Base-by-base conservation (phyloP, 768 basidiomycete species). In the Xerocomellus amylosporus region DNA sequence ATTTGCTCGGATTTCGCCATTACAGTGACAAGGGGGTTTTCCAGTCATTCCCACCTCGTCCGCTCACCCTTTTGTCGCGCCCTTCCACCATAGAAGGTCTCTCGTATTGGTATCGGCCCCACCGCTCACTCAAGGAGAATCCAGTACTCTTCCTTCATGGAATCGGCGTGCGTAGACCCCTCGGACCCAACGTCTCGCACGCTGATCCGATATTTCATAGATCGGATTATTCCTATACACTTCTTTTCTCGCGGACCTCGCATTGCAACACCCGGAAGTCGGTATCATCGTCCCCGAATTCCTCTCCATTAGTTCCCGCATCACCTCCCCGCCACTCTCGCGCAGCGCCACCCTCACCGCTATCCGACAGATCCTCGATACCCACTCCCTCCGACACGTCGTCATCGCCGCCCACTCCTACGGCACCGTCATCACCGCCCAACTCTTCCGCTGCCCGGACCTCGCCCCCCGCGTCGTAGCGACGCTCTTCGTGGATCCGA, bases 91-190 rank as follows among this genome's bases (percentile, higher is more conserved):
- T 68, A 19, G 53, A 63, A 1, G 61, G 73, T 1, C 43, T 80
- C 10, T 71, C 74, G 1, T 81, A 77, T 60, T 80, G 79, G 79
- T 75, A 77, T 55, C 71, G 75, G 4, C 76, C 79, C 3, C 84
- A 86, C 54, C 73, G 68, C 33, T 78, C 81, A 5, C 49, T 46
- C 9, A 71, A 71, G 2, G 81, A 79, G 55, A 68, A 72, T 9
- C 83, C 85, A 0, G 68, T 88, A 10, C 64, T 87, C n/a, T 85
- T 87, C 61, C 59, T 88, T 1, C 86, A 88, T 51, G 86, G 86
- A 10, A 80, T 87, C n/a, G 86, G 86, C 10, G 83, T 85, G 68
- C n/a, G 60, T 54, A 20, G 17, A 30, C 26, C 9, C 9, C 3
- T 19, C 28, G 17, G 3, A 30, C 15, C 13, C 39, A 22, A 30